phyloP scores from a whole-genome alignment of 805 yeast species.

The Zygotorulaspora sp. region DNA sequence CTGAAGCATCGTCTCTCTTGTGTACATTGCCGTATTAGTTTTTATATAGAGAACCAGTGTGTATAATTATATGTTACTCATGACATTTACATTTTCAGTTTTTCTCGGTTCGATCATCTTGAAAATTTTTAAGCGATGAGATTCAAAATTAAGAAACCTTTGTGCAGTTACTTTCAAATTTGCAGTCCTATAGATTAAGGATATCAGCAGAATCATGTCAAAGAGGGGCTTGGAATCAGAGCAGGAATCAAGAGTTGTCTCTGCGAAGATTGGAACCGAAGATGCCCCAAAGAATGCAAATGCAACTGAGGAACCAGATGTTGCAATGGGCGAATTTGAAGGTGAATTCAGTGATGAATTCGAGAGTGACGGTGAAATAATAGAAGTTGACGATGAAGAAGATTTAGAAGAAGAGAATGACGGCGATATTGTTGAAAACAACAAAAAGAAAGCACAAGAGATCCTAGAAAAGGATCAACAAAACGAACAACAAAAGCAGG shows the following conservation, averaged over 20 bases:
- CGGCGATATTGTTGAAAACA: slow-evolving; percentile 35
- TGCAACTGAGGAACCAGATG: slow-evolving; percentile 40
- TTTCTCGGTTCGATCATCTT: slow-evolving; percentile 1
- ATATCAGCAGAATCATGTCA: slow-evolving; percentile 48
- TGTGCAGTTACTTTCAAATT: too few relatives aligned
- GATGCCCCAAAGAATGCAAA: slow-evolving; percentile 24
- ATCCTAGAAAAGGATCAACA: slow-evolving; percentile 38
- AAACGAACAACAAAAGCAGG: slow-evolving; percentile 37
- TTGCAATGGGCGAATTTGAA: slow-evolving; percentile 79
- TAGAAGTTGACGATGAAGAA: slow-evolving; percentile 67
- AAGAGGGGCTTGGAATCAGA: slow-evolving; percentile 43
- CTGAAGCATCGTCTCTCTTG: too few relatives aligned
- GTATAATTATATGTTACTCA: too few relatives aligned
- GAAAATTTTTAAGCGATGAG: slow-evolving; percentile 25
- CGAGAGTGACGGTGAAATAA: slow-evolving; percentile 86
- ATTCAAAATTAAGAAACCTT: slow-evolving; percentile 4
- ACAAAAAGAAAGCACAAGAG: slow-evolving; percentile 37
- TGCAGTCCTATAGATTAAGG: too few relatives aligned
- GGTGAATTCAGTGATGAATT: slow-evolving; percentile 88
- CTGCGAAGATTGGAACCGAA: slow-evolving; percentile 35
- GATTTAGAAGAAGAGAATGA: slow-evolving; percentile 40
- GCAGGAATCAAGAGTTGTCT: slow-evolving; percentile 41
- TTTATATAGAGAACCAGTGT: too few relatives aligned
- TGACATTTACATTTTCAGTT: not conserved
- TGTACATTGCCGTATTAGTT: too few relatives aligned